Conservation (phyloP, 495 filamentous ascomycete genomes). For the Penicillium paxilli region DNA sequence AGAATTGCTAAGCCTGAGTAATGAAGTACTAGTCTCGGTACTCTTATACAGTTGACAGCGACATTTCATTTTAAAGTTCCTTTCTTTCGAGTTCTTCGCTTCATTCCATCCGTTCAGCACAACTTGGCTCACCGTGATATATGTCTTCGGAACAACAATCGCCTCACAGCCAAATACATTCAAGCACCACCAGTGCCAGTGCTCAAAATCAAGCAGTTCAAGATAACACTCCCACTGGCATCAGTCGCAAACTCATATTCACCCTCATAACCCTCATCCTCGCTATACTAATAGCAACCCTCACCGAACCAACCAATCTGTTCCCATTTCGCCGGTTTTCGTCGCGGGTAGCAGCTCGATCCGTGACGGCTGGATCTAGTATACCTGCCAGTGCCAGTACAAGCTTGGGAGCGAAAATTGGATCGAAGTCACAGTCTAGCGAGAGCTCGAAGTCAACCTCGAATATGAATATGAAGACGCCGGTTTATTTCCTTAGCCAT, state of each 20-base stretch:
- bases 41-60: too few species aligned
- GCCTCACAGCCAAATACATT: not conserved
- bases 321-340: conserved; percentile 26
- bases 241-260: conserved; percentile 8
- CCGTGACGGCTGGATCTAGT: conserved; percentile 1
- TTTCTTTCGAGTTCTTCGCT: too few species aligned
- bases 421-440: too few species aligned
- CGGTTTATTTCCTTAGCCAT: conserved; percentile 79
- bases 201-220: not conserved
- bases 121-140: too few species aligned
- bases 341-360: conserved; percentile 9
- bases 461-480: conserved; percentile 42
- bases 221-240: not conserved
- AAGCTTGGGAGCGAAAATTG: not conserved
- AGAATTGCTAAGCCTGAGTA: not conserved
- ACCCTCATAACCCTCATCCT: conserved; percentile 12
- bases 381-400: not conserved
- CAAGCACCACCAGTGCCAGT: not conserved
- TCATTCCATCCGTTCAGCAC: too few species aligned
- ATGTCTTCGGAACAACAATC: conserved; percentile 25
- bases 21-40: too few species aligned
- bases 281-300: conserved; percentile 17
- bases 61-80: too few species aligned
- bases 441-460: not conserved
- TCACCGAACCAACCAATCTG: conserved; percentile 32